A percentile compares a stretch with the other conserved stretches of the same genome.
These are phyloP conservation scores for Umbelopsis ramanniana DNA, from an alignment of 192 early-diverging fungal genomes.

Conservation along the genomic window DNA sequence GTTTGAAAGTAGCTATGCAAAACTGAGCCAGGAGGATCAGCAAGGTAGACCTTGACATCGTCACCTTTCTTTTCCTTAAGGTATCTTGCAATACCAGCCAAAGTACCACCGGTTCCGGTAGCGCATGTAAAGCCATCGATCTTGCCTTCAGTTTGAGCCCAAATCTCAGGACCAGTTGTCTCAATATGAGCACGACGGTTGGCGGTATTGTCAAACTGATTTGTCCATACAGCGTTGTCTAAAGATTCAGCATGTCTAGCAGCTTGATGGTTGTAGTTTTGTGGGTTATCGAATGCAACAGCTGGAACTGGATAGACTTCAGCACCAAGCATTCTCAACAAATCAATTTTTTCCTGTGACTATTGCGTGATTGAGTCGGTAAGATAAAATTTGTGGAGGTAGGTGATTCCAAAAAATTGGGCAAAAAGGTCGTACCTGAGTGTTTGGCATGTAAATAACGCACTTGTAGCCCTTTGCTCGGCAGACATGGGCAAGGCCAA, in stretches of 20 bases:
- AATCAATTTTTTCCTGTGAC: slow-evolving; percentile 93
- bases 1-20: slow-evolving; percentile 82
- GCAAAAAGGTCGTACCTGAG: slow-evolving; percentile 54
- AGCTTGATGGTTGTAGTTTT: slow-evolving; percentile 96
- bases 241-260: slow-evolving; percentile 75
- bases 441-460: slow-evolving; percentile 98
- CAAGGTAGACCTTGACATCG: slow-evolving; percentile 79
- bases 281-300: slow-evolving; percentile 87
- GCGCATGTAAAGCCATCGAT: slow-evolving; percentile 92
- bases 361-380: slow-evolving; percentile 29
- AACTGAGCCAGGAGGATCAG: slow-evolving; percentile 95
- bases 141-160: slow-evolving; percentile 77
- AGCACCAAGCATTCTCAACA: slow-evolving; percentile 90
- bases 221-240: slow-evolving; percentile 92
- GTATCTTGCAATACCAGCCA: slow-evolving; percentile 83
- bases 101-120: slow-evolving; percentile 91
- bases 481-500: slow-evolving; percentile 94
- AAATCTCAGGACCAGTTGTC: slow-evolving; percentile 96
- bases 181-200: slow-evolving; percentile 93
- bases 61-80: slow-evolving; percentile 76
- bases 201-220: slow-evolving; percentile 95
- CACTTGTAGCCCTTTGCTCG: slow-evolving; percentile 93
- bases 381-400: neutral
- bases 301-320: slow-evolving; percentile 94
- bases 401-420: too few species aligned